These are phyloP conservation scores for Hyaloscypha bicolor DNA, from an alignment of 495 filamentous ascomycete genomes.

Conservation along the genomic window DNA sequence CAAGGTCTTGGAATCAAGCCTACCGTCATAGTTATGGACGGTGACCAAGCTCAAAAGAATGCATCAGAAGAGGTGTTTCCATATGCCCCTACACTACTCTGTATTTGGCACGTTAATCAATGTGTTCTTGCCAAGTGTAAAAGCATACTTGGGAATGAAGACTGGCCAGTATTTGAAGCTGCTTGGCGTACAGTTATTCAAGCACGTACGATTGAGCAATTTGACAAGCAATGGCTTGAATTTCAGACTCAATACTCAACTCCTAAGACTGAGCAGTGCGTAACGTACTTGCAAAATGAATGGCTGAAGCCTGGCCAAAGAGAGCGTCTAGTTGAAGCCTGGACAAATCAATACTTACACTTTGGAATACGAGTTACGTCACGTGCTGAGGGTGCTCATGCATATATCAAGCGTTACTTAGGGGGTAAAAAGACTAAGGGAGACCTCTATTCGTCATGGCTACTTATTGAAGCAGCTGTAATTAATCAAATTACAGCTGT, in stretches of 20 bases:
- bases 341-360: background rate
- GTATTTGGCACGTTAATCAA: conserved; percentile 2
- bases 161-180: background rate
- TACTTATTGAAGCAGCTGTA: conserved; percentile 4
- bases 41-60: conserved; percentile 3
- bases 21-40: background rate
- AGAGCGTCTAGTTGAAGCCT: conserved; percentile 1
- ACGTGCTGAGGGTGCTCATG: conserved; percentile 1
- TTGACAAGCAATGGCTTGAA: background rate
- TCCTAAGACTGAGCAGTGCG: background rate
- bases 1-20: background rate
- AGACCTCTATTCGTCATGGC: conserved; percentile 4
- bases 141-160: background rate
- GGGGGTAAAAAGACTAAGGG: conserved; percentile 1
- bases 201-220: background rate
- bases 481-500: conserved; percentile 1
- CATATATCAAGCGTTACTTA: conserved; percentile 1
- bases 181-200: background rate
- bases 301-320: conserved; percentile 1
- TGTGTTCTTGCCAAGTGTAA: conserved; percentile 4
- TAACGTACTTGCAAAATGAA: background rate
- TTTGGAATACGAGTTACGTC: background rate
- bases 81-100: background rate
- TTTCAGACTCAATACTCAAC: conserved; percentile 2
- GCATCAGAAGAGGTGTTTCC: background rate